These are phyloP conservation scores for Fagopyrum esculentum DNA, from an alignment of 148 eudicot species.

Conservation along the genomic window DNA sequence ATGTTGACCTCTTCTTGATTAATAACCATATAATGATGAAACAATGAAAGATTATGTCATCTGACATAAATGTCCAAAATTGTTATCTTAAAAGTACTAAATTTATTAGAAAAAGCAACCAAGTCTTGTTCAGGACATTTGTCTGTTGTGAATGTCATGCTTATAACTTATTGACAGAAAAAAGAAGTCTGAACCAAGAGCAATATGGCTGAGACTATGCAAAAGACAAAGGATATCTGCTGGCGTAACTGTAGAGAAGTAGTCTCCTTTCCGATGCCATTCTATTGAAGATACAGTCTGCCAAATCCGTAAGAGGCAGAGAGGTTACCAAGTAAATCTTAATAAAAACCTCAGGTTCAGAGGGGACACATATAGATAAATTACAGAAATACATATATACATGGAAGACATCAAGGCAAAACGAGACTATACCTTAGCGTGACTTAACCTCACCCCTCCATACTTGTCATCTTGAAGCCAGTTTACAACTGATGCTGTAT, in stretches of 20 bases:
- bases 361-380: neutral
- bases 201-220: neutral
- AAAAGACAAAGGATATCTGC: slow-evolving; percentile 77
- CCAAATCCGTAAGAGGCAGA: slow-evolving; percentile 17
- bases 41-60: neutral
- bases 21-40: neutral
- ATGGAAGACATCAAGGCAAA: neutral
- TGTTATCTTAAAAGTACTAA: neutral
- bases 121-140: no score
- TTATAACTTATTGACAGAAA: neutral
- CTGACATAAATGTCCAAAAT: neutral
- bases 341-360: neutral
- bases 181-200: neutral
- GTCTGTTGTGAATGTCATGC: no score
- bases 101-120: neutral
- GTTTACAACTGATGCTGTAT: slow-evolving; percentile 34
- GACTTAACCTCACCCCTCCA: slow-evolving; percentile 66
- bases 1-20: neutral
- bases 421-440: slow-evolving; percentile 58
- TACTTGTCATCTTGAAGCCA: slow-evolving; percentile 70
- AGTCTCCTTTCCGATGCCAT: slow-evolving; percentile 99
- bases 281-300: slow-evolving; percentile 88
- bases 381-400: neutral
- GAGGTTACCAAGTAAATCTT: slow-evolving; percentile 8
- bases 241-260: slow-evolving; percentile 81